A percentile compares a stretch with the other conserved stretches of the same genome.
Conservation (phyloP, 1,284 basidiomycete genomes). For the Puccinia triticina region DNA sequence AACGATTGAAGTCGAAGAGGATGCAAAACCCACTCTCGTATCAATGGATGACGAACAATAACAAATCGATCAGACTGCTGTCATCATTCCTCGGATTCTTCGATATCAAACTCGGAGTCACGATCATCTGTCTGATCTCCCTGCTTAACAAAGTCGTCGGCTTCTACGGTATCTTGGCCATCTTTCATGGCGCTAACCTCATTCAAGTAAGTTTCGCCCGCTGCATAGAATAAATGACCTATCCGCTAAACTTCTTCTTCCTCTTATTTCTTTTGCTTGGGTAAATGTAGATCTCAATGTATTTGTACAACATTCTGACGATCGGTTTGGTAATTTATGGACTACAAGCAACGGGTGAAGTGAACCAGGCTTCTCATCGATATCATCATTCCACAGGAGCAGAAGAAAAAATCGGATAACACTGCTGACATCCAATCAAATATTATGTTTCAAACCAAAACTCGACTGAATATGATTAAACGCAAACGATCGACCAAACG, state of each 20-base stretch:
- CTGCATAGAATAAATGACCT: too few relatives aligned
- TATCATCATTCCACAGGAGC: neutral
- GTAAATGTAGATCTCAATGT: slow-evolving; percentile 60
- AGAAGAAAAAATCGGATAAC: neutral
- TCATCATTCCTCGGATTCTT: slow-evolving; percentile 41
- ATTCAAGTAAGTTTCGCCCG: slow-evolving; percentile 72
- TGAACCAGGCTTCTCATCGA: slow-evolving; percentile 61
- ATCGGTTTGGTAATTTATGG: slow-evolving; percentile 85
- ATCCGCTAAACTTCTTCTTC: too few relatives aligned
- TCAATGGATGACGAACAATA: slow-evolving; percentile 25
- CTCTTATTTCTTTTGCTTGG: slow-evolving; percentile 60
- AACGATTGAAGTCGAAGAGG: neutral
- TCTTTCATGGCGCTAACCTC: slow-evolving; percentile 83
- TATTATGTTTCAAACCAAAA: neutral
- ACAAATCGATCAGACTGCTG: slow-evolving; percentile 21
- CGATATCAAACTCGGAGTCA: slow-evolving; percentile 44
- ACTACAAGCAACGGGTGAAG: slow-evolving; percentile 78
- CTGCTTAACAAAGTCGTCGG: slow-evolving; percentile 97
- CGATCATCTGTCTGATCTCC: slow-evolving; percentile 35
- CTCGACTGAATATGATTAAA: neutral
- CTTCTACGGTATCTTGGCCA: slow-evolving; percentile 89
- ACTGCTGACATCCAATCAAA: neutral
- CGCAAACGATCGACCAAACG: slow-evolving; percentile 40
- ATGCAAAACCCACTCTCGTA: slow-evolving; percentile 9
- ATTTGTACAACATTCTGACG: slow-evolving; percentile 85